These are phyloP conservation scores for Ganoderma resinaceum DNA, from an alignment of 1,284 basidiomycete genomes.

Conservation along the genomic window DNA sequence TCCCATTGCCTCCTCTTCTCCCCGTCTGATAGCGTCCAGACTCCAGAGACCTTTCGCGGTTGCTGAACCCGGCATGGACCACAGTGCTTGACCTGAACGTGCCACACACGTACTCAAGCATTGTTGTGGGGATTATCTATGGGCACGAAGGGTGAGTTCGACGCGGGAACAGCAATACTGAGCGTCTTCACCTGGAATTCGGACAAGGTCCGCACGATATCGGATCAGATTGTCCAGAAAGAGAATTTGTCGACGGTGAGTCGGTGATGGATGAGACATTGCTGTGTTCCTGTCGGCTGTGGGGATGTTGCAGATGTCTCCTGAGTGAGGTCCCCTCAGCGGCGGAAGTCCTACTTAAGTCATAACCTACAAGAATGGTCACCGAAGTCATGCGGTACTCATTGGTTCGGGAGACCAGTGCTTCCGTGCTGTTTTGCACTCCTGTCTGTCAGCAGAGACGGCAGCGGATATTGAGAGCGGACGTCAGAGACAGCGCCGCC, in stretches of 20 bases:
- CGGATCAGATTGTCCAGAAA: background rate
- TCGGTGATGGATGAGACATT: background rate
- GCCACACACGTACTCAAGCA: background rate
- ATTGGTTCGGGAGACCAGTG: conserved; percentile 33
- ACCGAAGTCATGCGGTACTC: background rate
- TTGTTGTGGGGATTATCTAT: background rate
- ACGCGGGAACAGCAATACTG: background rate
- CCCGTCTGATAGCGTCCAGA: background rate
- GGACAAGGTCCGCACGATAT: background rate
- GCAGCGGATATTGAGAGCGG: background rate
- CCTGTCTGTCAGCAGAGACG: conserved; percentile 1
- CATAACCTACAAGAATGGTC: background rate
- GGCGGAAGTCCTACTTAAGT: too few species aligned
- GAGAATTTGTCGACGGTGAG: background rate
- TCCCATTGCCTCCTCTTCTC: background rate
- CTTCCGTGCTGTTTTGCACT: background rate
- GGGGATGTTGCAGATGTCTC: too few species aligned
- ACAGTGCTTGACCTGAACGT: background rate
- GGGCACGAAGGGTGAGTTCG: background rate
- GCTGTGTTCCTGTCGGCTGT: background rate
- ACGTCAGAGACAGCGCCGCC: background rate
- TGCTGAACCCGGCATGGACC: background rate
- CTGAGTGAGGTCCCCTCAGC: background rate
- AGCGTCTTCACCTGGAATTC: background rate
- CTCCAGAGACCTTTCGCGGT: background rate